Conservation (phyloP, 2,329 filamentous ascomycete genomes). For the Sclerotiophoma versabilis region DNA sequence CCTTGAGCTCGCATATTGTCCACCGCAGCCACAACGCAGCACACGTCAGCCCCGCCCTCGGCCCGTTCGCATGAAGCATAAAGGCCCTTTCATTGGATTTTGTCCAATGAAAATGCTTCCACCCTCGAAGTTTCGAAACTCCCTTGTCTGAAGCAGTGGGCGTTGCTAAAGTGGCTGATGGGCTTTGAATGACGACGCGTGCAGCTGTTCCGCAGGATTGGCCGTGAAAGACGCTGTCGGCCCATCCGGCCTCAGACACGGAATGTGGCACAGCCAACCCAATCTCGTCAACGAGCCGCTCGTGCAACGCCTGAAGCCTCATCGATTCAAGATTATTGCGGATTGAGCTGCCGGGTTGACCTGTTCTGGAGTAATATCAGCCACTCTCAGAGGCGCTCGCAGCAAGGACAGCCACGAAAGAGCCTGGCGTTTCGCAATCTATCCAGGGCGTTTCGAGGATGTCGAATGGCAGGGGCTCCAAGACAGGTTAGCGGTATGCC, state of each 20-base stretch:
- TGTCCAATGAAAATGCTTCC: not conserved
- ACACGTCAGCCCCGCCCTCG: not conserved
- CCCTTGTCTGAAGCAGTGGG: constrained; percentile 7
- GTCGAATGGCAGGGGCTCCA: constrained; percentile 17
- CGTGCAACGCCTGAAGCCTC: constrained; percentile 21
- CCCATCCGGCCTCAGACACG: constrained; percentile 29
- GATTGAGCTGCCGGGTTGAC: not conserved
- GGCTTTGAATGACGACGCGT: not conserved
- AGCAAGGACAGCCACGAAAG: constrained; percentile 7
- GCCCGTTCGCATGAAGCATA: constrained; percentile 6
- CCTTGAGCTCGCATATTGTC: not conserved
- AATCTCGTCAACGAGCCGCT: constrained; percentile 26
- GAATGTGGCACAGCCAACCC: constrained; percentile 33
- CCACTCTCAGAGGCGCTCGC: not conserved
- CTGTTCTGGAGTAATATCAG: not conserved
- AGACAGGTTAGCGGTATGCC: constrained; percentile 37
- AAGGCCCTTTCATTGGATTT: not conserved
- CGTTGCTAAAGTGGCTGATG: constrained; percentile 9
- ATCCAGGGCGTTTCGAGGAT: constrained; percentile 17
- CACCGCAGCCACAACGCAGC: not conserved
- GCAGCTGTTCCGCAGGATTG: not conserved
- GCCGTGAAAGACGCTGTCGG: not conserved
- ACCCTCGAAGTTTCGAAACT: constrained; percentile 9
- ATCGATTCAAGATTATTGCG: not conserved
- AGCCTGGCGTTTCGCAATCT: constrained; percentile 9